Evolutionary conservation across 176 grass and related monocot species (phyloP), one percentile per base, ranked within the genome.

Genomic region (Oropetium thomaeum): DNA sequence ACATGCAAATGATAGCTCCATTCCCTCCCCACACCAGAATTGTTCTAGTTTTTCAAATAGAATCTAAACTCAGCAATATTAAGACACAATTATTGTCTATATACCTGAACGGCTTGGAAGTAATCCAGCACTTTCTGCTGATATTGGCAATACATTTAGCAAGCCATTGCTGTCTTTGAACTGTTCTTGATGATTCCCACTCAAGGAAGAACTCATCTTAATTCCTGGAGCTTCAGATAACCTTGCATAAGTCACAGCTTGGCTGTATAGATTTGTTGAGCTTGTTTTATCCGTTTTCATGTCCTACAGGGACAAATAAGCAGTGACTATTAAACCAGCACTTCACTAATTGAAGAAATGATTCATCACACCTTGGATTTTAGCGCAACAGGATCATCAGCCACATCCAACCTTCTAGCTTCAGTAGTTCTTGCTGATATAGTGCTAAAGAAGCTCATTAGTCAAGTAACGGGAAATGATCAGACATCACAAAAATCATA

Each of bases 81-180:
- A 29, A 65, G 15, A 17, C 10, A 23, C 39, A 5, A 62, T 49
- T 47, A 57, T 15, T 45, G 26, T 35, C 17, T 59, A 73, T 60
- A 74, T 87, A 91, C 88, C 82, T 65, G 48, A 37, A n/a, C 51
- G 79, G 52, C 62, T 92, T 52, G 86, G 89, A 78, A 98, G 91
- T 86, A 98, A 87, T 65, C 89, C 89, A 71, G 88, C 84, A 81
- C 78, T 92, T 83, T 94, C 95, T 65, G 95, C 95, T 64, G 89
- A 98, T 78, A 98, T 66, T 41, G 95, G 95, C 44, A 98, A 72
- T 58, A 94, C 87, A 82, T 70, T 84, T 75, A 91, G 40, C 29
- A 77, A 71, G 41, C 74, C 90, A 74, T 73, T 47, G 9, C 42
- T 70, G 19, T 77, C 80, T 62, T 67, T 40, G 22, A 73, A 79